Evolutionary conservation across 768 basidiomycete genomes (phyloP).

Genomic region (Megacollybia marginata): DNA sequence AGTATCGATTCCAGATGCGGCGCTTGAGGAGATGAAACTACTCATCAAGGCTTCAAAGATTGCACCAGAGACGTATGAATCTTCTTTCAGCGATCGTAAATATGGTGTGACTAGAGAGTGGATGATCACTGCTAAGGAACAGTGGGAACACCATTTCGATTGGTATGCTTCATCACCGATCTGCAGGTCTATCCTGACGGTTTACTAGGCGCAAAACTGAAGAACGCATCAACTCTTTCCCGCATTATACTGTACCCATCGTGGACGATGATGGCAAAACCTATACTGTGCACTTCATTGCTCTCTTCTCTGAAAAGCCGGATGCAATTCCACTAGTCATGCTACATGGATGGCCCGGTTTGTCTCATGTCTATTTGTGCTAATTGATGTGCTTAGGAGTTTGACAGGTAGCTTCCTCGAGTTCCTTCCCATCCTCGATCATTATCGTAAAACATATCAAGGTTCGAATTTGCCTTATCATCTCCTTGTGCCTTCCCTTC

Average conservation of each 20-base stretch:
- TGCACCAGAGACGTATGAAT: not conserved
- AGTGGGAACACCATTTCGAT: not conserved
- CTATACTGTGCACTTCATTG: no score
- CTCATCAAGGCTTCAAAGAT: not conserved
- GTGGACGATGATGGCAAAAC: not conserved
- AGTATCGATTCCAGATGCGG: not conserved
- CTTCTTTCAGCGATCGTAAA: not conserved
- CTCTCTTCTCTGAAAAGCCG: no score
- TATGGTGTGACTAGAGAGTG: not conserved
- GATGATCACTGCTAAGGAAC: not conserved
- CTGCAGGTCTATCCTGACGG: no score
- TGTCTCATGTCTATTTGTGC: no score
- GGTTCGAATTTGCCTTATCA: no score
- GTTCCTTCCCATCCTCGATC: no score
- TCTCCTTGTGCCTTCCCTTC: no score
- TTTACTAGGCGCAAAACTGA: not conserved
- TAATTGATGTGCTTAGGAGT: no score
- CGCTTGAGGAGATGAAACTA: not conserved
- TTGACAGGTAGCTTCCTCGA: no score
- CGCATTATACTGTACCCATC: not conserved
- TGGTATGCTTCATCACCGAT: not conserved
- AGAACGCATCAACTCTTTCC: conserved; percentile 1
- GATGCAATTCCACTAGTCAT: no score
- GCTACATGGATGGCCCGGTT: no score
- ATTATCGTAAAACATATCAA: no score